A percentile compares a stretch with the other conserved stretches of the same genome.
phyloP scores from a whole-genome alignment of 805 yeast genomes.

The Suhomyces sp. region DNA sequence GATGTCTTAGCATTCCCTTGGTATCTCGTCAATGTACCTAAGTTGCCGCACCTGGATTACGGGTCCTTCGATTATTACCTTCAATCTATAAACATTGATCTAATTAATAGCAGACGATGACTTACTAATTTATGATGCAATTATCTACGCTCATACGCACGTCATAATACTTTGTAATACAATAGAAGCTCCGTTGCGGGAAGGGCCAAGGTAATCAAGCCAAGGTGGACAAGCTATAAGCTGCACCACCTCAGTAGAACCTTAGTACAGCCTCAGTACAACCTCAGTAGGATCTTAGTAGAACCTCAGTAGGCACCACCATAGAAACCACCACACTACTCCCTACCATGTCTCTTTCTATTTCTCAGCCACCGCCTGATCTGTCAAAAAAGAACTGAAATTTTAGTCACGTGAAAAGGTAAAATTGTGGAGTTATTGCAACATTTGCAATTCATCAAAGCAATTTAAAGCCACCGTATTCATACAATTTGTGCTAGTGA shows the following conservation, averaged over 20 bases:
- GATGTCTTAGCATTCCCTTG: neutral
- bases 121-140: neutral
- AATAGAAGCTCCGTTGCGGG: too few relatives aligned
- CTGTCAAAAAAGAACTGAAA: neutral
- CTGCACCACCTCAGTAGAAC: too few relatives aligned
- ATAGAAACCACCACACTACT: neutral
- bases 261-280: too few relatives aligned
- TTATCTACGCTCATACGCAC: neutral
- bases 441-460: slow-evolving; percentile 6
- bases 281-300: too few relatives aligned
- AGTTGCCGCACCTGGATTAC: neutral
- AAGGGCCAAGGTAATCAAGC: too few relatives aligned
- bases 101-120: neutral
- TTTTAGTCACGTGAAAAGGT: slow-evolving; percentile 19
- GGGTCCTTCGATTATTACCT: too few relatives aligned
- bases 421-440: slow-evolving; percentile 25
- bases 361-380: neutral
- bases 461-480: neutral
- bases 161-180: too few relatives aligned
- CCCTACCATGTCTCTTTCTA: neutral
- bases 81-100: too few relatives aligned
- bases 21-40: neutral
- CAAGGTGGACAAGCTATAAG: too few relatives aligned
- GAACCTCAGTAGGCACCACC: neutral
- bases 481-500: neutral